phyloP scores from a whole-genome alignment of 371 early-diverging fungal genomes.

The Mucor velutinosus region DNA sequence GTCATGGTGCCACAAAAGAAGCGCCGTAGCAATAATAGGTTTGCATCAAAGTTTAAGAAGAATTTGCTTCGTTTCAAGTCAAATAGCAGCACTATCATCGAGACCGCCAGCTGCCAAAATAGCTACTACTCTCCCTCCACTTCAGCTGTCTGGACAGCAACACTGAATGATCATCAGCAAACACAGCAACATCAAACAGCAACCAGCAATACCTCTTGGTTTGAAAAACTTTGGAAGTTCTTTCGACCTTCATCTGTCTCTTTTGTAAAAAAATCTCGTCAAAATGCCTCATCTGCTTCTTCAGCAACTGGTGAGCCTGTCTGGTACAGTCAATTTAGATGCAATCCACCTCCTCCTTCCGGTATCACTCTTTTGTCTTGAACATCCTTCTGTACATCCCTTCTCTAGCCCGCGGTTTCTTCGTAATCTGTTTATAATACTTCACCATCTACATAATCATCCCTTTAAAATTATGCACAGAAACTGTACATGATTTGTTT shows the following conservation, averaged over 20 bases:
- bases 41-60: conserved; percentile 11
- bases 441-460: neutral
- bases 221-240: conserved; percentile 24
- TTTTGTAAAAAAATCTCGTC: neutral
- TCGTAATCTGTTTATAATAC: neutral
- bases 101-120: neutral
- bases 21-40: conserved; percentile 10
- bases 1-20: conserved; percentile 11
- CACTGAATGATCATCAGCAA: neutral
- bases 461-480: neutral
- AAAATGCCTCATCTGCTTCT: neutral
- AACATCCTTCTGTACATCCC: neutral
- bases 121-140: neutral
- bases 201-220: conserved; percentile 2
- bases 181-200: neutral
- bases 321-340: conserved; percentile 31
- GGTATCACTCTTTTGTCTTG: conserved; percentile 7
- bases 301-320: conserved; percentile 14
- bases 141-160: neutral
- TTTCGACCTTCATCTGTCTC: conserved; percentile 5
- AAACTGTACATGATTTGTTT: neutral
- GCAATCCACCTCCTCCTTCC: conserved; percentile 23
- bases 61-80: conserved; percentile 12
- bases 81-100: neutral
- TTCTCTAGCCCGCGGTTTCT: neutral